Evolutionary conservation across 495 filamentous ascomycete species (phyloP).

Genomic region (Melanomma pulvis-pyrius): DNA sequence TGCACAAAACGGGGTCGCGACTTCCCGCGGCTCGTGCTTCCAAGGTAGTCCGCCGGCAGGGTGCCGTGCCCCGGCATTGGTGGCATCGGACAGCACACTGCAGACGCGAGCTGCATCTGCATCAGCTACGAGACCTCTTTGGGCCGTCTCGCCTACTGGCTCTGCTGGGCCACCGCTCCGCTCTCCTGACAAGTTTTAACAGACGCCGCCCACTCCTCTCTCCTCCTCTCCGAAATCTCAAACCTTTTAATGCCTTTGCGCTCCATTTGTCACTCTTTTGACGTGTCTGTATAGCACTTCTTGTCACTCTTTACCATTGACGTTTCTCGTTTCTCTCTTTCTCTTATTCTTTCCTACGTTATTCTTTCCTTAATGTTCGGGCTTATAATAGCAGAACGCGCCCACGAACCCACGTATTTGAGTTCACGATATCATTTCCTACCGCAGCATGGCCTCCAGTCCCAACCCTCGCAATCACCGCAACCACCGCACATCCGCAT

Average conservation of each 20-base stretch:
- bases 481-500: slow-evolving; percentile 8
- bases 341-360: slow-evolving; percentile 38
- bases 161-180: slow-evolving; percentile 6
- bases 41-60: slow-evolving; percentile 5
- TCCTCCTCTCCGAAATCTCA: slow-evolving; percentile 31
- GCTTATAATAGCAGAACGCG: slow-evolving; percentile 6
- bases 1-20: slow-evolving; percentile 4
- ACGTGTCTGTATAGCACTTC: slow-evolving; percentile 36
- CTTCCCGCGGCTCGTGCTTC: slow-evolving; percentile 21
- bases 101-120: slow-evolving; percentile 31
- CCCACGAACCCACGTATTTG: slow-evolving; percentile 17
- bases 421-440: slow-evolving; percentile 16
- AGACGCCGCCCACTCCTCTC: slow-evolving; percentile 35
- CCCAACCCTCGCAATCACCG: background rate
- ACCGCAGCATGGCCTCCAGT: slow-evolving; percentile 37
- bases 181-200: slow-evolving; percentile 39
- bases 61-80: slow-evolving; percentile 27
- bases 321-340: slow-evolving; percentile 34
- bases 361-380: slow-evolving; percentile 37
- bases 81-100: slow-evolving; percentile 37
- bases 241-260: slow-evolving; percentile 41
- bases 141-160: slow-evolving; percentile 10
- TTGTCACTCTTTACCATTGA: slow-evolving; percentile 39
- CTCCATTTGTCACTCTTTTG: slow-evolving; percentile 40
- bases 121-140: slow-evolving; percentile 35